Base-by-base conservation (phyloP, 176 grass and related monocot genomes). In the Pontederia paniculata region DNA sequence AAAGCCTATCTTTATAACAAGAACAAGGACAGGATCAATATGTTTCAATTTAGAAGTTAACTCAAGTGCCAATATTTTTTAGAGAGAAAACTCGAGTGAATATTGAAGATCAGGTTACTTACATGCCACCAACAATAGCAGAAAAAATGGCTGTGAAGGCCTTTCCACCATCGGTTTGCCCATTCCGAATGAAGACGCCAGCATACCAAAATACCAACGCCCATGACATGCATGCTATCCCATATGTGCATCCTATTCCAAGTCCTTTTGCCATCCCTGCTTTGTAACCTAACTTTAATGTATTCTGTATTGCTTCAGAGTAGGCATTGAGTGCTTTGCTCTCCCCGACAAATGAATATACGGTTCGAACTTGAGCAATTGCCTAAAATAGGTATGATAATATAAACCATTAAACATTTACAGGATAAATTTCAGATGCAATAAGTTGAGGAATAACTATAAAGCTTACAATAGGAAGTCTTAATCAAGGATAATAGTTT, bases 221-320 rank as follows among this genome's bases (percentile, higher is more conserved):
- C 94, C 94, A 98, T 70, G 94, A 91, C 86, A 91, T 91, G 83
- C 86, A 98, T 17, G 87, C 86, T 69, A 91, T 91, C 21, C 86
- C 94, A 60, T 98, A 98, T 31, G 94, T 98, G 63, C 83, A 98
- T 12, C 93, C 93, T 41, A 98, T 91, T 16, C 93, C 93, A 21
- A 98, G 83, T 66, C 93, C 93, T 73, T 98, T 98, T 25, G 87
- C 93, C 86, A 98, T 91, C 37, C 93, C 93, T 68, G 87, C 93
- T 61, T 98, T 98, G 73, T 91, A 91, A 9, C 93, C 93, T 57
- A 98, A 80, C 73, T 98, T 91, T 53, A 98, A 66, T 25, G 93
- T 88, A 67, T 82, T 98, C 54, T 91, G 77, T 59, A 98, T 88
- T 70, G 80, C 83, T 73, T 98, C 83, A 17, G 93, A 98, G 67